Conservation (phyloP, 2,329 filamentous ascomycete genomes). For the Aspergillus sclerotialis region DNA sequence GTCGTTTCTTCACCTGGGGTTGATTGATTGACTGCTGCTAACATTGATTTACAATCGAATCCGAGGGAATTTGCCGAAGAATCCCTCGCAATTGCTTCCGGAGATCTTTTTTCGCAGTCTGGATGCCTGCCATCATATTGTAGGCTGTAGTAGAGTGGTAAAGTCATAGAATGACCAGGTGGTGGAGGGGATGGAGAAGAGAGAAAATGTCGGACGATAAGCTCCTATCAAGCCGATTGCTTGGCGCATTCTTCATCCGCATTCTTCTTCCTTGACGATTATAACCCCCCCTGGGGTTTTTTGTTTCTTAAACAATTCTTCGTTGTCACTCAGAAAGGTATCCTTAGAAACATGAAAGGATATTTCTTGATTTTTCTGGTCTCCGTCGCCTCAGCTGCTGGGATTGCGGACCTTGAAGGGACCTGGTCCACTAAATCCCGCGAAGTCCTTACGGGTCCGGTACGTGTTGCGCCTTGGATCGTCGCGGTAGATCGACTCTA, state of each 20-base stretch:
- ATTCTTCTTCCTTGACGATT: too few species aligned
- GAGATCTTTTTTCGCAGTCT: conserved; percentile 68
- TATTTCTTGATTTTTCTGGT: conserved; percentile 26
- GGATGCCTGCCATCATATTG: conserved; percentile 49
- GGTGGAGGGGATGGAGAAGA: background rate
- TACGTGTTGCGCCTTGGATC: conserved; percentile 31
- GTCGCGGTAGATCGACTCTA: background rate
- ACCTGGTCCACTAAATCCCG: conserved; percentile 68
- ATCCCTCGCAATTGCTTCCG: conserved; percentile 62
- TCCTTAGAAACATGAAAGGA: conserved; percentile 26
- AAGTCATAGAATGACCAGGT: too few species aligned
- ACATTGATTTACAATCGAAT: conserved; percentile 65
- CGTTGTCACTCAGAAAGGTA: too few species aligned
- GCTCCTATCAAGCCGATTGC: too few species aligned
- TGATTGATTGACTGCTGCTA: conserved; percentile 14
- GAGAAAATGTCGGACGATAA: background rate
- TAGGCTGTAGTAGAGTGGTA: background rate
- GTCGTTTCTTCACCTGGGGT: too few species aligned
- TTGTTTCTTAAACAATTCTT: too few species aligned
- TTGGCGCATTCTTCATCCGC: background rate
- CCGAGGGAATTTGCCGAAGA: conserved; percentile 55
- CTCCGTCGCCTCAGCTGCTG: conserved; percentile 32
- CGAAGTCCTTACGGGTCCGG: conserved; percentile 62
- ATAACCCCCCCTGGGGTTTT: too few species aligned
- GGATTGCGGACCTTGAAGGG: conserved; percentile 51